Conservation (phyloP, 1,284 basidiomycete genomes). For the Fomitopsis schrenkii region DNA sequence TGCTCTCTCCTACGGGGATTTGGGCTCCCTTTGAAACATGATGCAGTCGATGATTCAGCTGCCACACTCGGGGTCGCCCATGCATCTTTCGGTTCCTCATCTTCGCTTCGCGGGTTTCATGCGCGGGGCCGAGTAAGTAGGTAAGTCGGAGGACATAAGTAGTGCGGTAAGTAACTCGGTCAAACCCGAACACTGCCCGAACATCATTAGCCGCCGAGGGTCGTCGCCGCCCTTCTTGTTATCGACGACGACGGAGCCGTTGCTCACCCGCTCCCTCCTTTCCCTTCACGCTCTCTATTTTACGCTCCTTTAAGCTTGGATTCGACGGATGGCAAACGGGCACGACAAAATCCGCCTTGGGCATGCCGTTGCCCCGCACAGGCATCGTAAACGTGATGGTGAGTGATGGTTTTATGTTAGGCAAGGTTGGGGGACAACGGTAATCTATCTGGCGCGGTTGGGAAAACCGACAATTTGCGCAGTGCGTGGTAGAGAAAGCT, state of each 20-base stretch:
- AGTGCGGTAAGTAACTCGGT: neutral
- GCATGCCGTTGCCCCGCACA: slow-evolving; percentile 13
- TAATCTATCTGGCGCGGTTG: no score
- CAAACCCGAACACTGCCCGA: neutral
- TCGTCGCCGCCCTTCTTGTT: neutral
- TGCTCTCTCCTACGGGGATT: neutral
- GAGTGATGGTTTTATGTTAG: neutral
- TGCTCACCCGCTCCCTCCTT: slow-evolving; percentile 1
- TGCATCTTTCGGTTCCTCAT: no score
- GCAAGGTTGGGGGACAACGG: neutral
- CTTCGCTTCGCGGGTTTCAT: neutral
- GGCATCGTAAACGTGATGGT: slow-evolving; percentile 17
- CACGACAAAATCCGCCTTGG: slow-evolving; percentile 18
- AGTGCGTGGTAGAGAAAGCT: neutral
- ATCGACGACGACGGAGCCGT: neutral
- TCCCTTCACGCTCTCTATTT: neutral
- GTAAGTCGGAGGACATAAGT: neutral
- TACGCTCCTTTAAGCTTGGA: slow-evolving; percentile 1
- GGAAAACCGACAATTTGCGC: neutral
- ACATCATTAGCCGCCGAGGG: neutral
- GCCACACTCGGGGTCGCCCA: no score
- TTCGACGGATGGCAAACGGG: slow-evolving; percentile 12
- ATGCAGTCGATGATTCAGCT: no score
- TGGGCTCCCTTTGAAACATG: no score
- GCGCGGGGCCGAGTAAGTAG: neutral